These are phyloP conservation scores for Pythium scleroteichum DNA, from an alignment of 352 stramenopile species.

Conservation along the genomic window DNA sequence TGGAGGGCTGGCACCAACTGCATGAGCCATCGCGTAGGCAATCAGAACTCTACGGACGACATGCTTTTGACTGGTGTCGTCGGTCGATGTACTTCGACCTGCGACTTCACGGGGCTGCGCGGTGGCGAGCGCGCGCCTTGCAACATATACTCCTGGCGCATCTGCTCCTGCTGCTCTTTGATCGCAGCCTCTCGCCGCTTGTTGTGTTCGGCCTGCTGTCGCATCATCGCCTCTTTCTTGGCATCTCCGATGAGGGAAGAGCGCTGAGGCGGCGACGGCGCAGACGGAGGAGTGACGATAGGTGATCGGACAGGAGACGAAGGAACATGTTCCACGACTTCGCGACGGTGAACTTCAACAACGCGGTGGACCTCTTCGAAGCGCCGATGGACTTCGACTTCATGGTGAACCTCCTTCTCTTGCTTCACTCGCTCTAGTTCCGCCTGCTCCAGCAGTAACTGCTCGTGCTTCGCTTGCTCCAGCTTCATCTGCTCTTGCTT, in stretches of 20 bases:
- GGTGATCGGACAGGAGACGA: slow-evolving; percentile 16
- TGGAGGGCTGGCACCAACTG: neutral
- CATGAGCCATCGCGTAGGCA: slow-evolving; percentile 7
- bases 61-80: neutral
- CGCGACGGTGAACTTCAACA: neutral
- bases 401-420: slow-evolving; percentile 31
- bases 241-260: slow-evolving; percentile 67
- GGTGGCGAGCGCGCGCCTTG: slow-evolving; percentile 20
- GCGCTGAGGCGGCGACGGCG: slow-evolving; percentile 32
- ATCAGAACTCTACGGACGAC: slow-evolving; percentile 30
- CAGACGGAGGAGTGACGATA: slow-evolving; percentile 14
- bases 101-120: neutral
- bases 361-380: neutral
- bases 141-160: slow-evolving; percentile 19
- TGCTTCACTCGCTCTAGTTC: too few relatives aligned
- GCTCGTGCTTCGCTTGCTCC: too few relatives aligned
- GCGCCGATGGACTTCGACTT: slow-evolving; percentile 29
- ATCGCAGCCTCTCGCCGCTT: slow-evolving; percentile 60
- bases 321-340: neutral
- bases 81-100: neutral
- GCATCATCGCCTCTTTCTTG: slow-evolving; percentile 69
- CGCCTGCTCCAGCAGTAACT: too few relatives aligned
- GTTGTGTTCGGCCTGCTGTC: slow-evolving; percentile 62
- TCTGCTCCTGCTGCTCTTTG: slow-evolving; percentile 48
- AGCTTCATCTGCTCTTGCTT: too few relatives aligned